Base-by-base conservation (phyloP, 2,329 filamentous ascomycete genomes). In the Cordyceps farinosa region DNA sequence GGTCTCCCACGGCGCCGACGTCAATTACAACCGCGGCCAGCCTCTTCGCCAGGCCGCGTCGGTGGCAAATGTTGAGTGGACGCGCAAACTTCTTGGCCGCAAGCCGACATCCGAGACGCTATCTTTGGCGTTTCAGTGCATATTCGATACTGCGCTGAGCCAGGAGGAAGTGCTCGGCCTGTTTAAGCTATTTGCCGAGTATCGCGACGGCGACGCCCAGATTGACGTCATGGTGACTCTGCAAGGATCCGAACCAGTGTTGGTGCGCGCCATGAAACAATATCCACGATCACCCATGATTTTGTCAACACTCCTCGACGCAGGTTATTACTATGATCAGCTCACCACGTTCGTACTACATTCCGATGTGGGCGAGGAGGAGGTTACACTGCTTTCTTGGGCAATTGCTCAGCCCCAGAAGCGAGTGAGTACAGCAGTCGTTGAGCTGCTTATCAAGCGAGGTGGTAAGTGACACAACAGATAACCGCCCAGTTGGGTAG, bases 371-470 rank as follows among this genome's bases (percentile, higher is more conserved):
- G 78, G 81, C 1, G 80, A 78, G 3, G 87, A 90, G 70, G 74
- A 78, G 10, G 78, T 87, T 51, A 84, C 83, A 1, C 75, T 87
- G 2, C 74, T 90, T 8, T 75, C 82, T 57, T 90, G 87, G 87
- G 80, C 84, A 0, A 76, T 90, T 58, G 74, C 84, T 7, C 85
- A 88, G 66, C 84, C 84, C 0, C 84, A 87, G 66, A 89, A 88
- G 71, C 81, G 80, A 65, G 79, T 89, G 57, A 87, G 84, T 71
- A 84, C 82, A 40, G 71, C 76, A 5, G 74, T 89, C 50, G 82
- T 90, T 62, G 77, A 83, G 65, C 72, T 85, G 54, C 75, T 90
- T 27, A 73, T 90, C n/a, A 74, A 69, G 70, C 79, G 65, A 69
- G 81, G 55, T 53, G 74, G 75, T 76, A 68, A 71, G 75, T 70